Conservation (phyloP, 257 asterid genomes). For the Sherardia arvensis region DNA sequence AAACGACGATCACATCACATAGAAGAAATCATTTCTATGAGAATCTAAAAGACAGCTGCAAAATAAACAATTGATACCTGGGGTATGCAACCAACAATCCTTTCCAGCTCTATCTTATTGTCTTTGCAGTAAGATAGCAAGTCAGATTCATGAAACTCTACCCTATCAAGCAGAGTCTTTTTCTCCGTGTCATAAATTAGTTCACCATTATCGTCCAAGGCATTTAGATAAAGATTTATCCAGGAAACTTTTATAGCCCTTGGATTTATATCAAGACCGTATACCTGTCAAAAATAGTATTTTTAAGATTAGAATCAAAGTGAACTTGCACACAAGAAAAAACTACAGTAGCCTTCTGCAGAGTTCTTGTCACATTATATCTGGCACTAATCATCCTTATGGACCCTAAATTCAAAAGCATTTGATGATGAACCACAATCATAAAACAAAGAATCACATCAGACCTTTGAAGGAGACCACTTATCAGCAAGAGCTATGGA, state of each 20-base stretch:
- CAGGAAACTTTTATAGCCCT: conserved; percentile 94
- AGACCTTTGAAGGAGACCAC: conserved; percentile 84
- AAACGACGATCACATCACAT: neutral
- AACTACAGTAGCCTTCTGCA: neutral
- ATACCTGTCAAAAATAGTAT: conserved; percentile 52
- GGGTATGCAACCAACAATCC: conserved; percentile 98
- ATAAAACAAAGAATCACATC: conserved; percentile 13
- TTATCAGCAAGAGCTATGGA: conserved; percentile 97
- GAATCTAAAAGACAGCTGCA: neutral
- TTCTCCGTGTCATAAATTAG: conserved; percentile 73
- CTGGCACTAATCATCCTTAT: neutral
- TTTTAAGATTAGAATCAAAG: conserved; percentile 16
- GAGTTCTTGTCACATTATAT: neutral
- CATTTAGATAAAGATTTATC: conserved; percentile 94
- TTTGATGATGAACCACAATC: neutral
- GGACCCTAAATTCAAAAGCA: neutral
- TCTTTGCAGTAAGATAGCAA: conserved; percentile 87
- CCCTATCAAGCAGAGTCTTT: conserved; percentile 85
- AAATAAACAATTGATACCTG: conserved; percentile 49
- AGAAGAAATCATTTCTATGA: neutral
- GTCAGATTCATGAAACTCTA: conserved; percentile 92
- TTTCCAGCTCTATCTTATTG: conserved; percentile 78
- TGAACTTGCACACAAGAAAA: neutral
- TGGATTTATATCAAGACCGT: conserved; percentile 98
- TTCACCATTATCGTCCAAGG: conserved; percentile 84